These are phyloP conservation scores for Fraxinus anomala DNA, from an alignment of 257 asterid genomes.

Conservation along the genomic window DNA sequence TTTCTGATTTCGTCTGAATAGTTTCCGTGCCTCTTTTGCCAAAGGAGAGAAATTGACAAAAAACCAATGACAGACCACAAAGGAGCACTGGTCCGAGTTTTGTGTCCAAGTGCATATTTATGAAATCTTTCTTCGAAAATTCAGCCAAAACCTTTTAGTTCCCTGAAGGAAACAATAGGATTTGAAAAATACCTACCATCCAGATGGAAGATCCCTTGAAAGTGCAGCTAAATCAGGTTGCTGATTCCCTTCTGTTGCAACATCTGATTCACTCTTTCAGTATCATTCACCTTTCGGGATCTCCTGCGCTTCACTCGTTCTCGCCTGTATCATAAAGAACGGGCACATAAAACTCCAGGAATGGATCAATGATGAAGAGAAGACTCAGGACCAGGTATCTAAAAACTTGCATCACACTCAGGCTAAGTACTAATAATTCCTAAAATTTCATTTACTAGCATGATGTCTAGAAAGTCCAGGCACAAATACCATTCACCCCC, in stretches of 20 bases:
- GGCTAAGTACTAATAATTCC: slow-evolving; percentile 7
- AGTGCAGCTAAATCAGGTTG: slow-evolving; percentile 61
- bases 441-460: slow-evolving; percentile 5
- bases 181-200: slow-evolving; percentile 75
- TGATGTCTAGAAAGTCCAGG: slow-evolving; percentile 19
- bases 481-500: slow-evolving; percentile 77
- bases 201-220: slow-evolving; percentile 77
- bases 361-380: neutral
- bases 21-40: neutral
- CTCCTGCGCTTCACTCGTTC: slow-evolving; percentile 89
- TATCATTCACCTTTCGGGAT: slow-evolving; percentile 57
- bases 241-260: slow-evolving; percentile 36
- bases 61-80: too few species aligned
- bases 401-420: neutral
- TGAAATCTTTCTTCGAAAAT: neutral
- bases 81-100: neutral
- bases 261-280: slow-evolving; percentile 43
- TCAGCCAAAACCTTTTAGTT: slow-evolving; percentile 1
- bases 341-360: slow-evolving; percentile 19
- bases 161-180: neutral
- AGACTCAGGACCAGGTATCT: slow-evolving; percentile 15
- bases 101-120: neutral
- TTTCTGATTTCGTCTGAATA: neutral
- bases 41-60: too few species aligned
- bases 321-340: slow-evolving; percentile 60